phyloP scores from a whole-genome alignment of 2,329 filamentous ascomycete species.

The Colletotrichum orbiculare region DNA sequence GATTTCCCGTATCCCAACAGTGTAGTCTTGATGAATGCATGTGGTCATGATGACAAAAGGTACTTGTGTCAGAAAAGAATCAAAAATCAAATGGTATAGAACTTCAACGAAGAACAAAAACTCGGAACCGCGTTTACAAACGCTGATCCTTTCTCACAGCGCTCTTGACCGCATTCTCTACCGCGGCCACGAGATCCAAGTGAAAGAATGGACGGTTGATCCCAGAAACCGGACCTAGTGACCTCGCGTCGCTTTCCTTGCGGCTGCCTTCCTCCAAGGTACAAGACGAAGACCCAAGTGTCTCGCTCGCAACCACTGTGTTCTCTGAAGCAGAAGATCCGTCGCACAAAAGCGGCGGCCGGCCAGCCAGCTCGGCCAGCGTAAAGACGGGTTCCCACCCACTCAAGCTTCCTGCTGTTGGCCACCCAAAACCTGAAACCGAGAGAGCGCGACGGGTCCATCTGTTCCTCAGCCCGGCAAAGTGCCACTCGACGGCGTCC shows the following conservation, averaged over 20 bases:
- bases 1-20: no score
- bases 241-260: conserved; percentile 4
- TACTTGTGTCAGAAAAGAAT: no score
- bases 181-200: conserved; percentile 55
- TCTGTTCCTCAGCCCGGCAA: conserved; percentile 63
- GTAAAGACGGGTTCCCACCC: conserved; percentile 37
- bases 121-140: no score
- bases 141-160: conserved; percentile 3
- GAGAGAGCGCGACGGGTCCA: conserved; percentile 69
- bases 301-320: neutral
- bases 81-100: no score
- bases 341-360: conserved; percentile 5
- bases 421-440: conserved; percentile 65
- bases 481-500: conserved; percentile 61
- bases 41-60: no score
- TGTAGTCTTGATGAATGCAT: no score
- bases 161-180: conserved; percentile 47
- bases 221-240: conserved; percentile 45
- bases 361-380: conserved; percentile 37
- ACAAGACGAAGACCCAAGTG: neutral
- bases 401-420: conserved; percentile 13
- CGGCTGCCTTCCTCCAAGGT: conserved; percentile 7
- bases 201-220: conserved; percentile 62
- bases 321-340: rapidly evolving
- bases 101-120: no score